Evolutionary conservation across 2,329 filamentous ascomycete genomes (phyloP).

Genomic region (Lithohypha guttulata): DNA sequence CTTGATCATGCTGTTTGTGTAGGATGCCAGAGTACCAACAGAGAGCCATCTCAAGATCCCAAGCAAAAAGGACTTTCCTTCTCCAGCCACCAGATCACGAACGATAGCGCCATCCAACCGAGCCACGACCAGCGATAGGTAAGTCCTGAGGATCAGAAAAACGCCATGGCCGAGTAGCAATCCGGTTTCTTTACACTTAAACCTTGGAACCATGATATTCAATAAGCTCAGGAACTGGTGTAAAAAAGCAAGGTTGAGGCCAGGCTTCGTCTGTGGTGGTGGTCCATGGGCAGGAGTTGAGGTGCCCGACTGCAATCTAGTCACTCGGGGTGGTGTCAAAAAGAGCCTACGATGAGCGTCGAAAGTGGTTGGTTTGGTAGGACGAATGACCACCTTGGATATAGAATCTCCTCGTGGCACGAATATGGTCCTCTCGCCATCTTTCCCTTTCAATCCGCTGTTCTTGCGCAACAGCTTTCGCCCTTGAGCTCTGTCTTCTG

Average conservation of each 20-base stretch:
- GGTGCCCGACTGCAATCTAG: slow-evolving; percentile 60
- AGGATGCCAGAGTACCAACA: slow-evolving; percentile 83
- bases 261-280: slow-evolving; percentile 85
- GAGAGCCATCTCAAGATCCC: slow-evolving; percentile 93
- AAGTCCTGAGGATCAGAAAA: slow-evolving; percentile 85
- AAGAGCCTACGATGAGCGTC: slow-evolving; percentile 92
- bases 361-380: slow-evolving; percentile 86
- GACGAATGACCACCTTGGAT: slow-evolving; percentile 80
- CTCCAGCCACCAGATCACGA: slow-evolving; percentile 86
- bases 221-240: slow-evolving; percentile 93
- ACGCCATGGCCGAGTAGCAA: slow-evolving; percentile 77
- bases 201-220: slow-evolving; percentile 94
- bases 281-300: slow-evolving; percentile 45
- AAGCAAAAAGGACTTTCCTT: slow-evolving; percentile 77
- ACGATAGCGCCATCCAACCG: slow-evolving; percentile 93
- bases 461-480: slow-evolving; percentile 75
- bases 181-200: slow-evolving; percentile 91
- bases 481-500: slow-evolving; percentile 72
- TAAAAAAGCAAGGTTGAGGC: slow-evolving; percentile 86
- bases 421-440: slow-evolving; percentile 88
- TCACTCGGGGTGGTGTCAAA: slow-evolving; percentile 75
- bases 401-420: slow-evolving; percentile 83
- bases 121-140: slow-evolving; percentile 85
- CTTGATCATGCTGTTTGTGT: slow-evolving; percentile 98
- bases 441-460: slow-evolving; percentile 85